Percentiles rank a stretch among this genome's conserved stretches.
phyloP scores from a whole-genome alignment of 2,329 filamentous ascomycete species.

The Sporothrix curviconia region DNA sequence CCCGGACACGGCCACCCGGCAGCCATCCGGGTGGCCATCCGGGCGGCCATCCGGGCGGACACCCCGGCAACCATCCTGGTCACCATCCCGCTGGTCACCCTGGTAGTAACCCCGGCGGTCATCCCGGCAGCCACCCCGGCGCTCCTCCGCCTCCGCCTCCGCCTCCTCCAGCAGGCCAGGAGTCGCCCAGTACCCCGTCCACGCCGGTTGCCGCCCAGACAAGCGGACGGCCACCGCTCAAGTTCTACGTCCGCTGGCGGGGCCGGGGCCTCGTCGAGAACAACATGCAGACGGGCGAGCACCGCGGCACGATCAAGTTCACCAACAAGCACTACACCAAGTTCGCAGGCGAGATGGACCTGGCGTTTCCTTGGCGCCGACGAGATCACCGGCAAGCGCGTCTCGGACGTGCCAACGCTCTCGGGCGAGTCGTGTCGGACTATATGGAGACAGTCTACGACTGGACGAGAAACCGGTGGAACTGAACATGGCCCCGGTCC shows the following conservation, averaged over 20 bases:
- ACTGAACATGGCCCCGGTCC: no score
- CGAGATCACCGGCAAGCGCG: constrained; percentile 23
- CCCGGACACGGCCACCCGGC: background rate
- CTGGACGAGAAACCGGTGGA: constrained; percentile 20
- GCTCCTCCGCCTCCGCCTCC: background rate
- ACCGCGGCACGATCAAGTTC: constrained; percentile 24
- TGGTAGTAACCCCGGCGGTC: no score
- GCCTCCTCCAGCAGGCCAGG: background rate
- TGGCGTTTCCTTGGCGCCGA: constrained; percentile 21
- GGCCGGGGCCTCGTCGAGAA: constrained; percentile 24
- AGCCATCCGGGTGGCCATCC: background rate
- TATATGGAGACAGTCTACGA: constrained; percentile 23
- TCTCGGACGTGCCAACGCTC: constrained; percentile 18
- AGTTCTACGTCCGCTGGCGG: constrained; percentile 23
- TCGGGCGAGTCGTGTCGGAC: constrained; percentile 20
- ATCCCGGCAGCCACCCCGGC: no score
- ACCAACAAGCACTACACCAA: constrained; percentile 23
- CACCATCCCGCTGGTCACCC: no score
- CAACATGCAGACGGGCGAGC: constrained; percentile 19
- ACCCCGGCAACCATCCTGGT: background rate
- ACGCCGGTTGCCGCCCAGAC: constrained; percentile 8
- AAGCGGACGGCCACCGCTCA: constrained; percentile 16
- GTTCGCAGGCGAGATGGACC: constrained; percentile 22
- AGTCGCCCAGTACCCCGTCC: background rate
- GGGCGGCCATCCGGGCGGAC: background rate